phyloP scores from a whole-genome alignment of 2,329 filamentous ascomycete species.

The Beauveria australis region DNA sequence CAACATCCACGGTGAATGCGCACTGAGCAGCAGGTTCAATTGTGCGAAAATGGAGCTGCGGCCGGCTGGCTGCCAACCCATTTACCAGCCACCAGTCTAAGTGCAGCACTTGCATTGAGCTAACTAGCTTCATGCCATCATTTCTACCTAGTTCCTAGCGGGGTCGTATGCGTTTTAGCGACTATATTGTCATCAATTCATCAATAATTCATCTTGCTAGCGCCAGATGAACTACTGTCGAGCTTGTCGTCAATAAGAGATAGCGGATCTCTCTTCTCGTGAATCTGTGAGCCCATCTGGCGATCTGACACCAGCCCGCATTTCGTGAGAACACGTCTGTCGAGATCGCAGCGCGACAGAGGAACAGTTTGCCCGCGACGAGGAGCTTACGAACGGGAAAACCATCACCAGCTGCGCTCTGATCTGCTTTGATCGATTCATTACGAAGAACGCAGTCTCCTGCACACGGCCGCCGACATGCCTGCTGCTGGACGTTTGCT shows the following conservation, averaged over 20 bases:
- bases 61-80: background rate
- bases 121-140: background rate
- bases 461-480: background rate
- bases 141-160: background rate
- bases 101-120: background rate
- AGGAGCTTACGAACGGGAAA: background rate
- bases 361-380: background rate
- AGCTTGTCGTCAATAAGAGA: background rate
- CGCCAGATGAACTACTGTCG: background rate
- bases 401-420: background rate
- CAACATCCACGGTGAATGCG: background rate
- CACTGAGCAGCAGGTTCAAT: background rate
- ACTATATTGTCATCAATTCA: background rate
- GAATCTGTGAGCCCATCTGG: background rate
- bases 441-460: background rate
- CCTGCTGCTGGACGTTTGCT: conserved; percentile 18
- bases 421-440: background rate
- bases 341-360: background rate
- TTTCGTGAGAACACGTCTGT: background rate
- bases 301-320: conserved; percentile 1
- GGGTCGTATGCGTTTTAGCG: background rate
- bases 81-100: background rate
- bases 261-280: background rate
- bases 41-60: background rate
- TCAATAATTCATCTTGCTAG: background rate